A percentile compares a stretch with the other conserved stretches of the same genome.
These are phyloP conservation scores for Kwoniella europaea DNA, from an alignment of 768 basidiomycete species.

Conservation along the genomic window DNA sequence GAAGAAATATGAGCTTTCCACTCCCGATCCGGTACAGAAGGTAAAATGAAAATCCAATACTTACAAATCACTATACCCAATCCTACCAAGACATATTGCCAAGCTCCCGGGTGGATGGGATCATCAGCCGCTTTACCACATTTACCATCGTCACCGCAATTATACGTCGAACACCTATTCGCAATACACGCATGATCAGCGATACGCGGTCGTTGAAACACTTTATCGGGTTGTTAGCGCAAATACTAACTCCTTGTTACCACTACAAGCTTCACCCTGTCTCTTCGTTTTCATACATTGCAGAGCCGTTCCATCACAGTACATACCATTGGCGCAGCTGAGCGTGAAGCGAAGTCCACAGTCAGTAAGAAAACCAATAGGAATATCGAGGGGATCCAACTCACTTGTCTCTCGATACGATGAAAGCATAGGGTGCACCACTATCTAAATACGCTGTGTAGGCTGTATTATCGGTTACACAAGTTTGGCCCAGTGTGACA, in stretches of 20 bases:
- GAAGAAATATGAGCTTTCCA: not conserved
- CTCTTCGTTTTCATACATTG: slow-evolving; percentile 68
- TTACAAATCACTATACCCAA: slow-evolving; percentile 74
- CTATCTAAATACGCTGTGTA: slow-evolving; percentile 71
- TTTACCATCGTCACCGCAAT: slow-evolving; percentile 67
- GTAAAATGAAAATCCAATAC: slow-evolving; percentile 37
- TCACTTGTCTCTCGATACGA: slow-evolving; percentile 70
- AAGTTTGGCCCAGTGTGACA: slow-evolving; percentile 67
- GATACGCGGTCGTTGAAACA: too few species aligned
- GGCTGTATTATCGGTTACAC: slow-evolving; percentile 76
- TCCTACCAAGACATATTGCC: slow-evolving; percentile 75
- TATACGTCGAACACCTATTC: slow-evolving; percentile 73
- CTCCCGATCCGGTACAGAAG: not conserved
- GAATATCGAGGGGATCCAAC: slow-evolving; percentile 59
- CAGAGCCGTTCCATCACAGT: slow-evolving; percentile 70
- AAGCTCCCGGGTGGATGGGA: slow-evolving; percentile 68
- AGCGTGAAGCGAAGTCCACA: not conserved
- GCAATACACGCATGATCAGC: not conserved
- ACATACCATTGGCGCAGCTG: slow-evolving; percentile 74
- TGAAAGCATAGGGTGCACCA: slow-evolving; percentile 70
- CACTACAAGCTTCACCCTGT: slow-evolving; percentile 66
- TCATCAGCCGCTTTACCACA: slow-evolving; percentile 70
- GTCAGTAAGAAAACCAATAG: not conserved
- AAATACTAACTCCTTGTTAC: slow-evolving; percentile 64
- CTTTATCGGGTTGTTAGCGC: not conserved